Evolutionary conservation across 345 rosid genomes (phyloP).

Genomic region (Pelargonium nanum): DNA sequence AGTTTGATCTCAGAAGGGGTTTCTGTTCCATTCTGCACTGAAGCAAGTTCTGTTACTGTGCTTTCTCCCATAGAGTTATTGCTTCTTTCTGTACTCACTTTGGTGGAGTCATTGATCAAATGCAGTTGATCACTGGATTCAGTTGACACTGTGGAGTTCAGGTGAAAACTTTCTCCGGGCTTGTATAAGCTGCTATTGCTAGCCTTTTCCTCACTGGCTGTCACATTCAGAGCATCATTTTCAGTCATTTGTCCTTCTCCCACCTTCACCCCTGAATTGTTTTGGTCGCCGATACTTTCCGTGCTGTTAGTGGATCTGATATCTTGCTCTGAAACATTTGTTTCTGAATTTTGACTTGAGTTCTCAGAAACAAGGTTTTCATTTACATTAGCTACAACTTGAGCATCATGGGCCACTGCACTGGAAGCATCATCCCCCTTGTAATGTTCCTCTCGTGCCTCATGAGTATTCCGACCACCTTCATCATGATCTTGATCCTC

Average conservation of each 20-base stretch:
- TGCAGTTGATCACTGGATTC: constrained; percentile 9
- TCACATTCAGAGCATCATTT: constrained; percentile 11
- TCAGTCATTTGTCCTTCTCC: constrained; percentile 19
- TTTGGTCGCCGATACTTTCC: constrained; percentile 18
- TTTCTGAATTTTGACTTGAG: constrained; percentile 22
- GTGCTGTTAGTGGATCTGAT: constrained; percentile 13
- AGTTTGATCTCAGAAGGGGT: constrained; percentile 8
- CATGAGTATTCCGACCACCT: constrained; percentile 28
- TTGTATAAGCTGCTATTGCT: neutral
- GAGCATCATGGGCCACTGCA: constrained; percentile 80
- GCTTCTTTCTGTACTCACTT: constrained; percentile 21
- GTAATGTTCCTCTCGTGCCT: constrained; percentile 78
- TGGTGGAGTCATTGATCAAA: constrained; percentile 17
- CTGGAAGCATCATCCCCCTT: constrained; percentile 95
- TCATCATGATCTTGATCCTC: constrained; percentile 4
- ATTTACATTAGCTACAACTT: constrained; percentile 22
- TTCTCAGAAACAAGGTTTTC: constrained; percentile 28
- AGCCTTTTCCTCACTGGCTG: constrained; percentile 25
- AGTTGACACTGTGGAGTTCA: constrained; percentile 2
- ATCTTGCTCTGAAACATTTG: constrained; percentile 14
- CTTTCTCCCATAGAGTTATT: constrained; percentile 14
- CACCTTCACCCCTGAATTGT: constrained; percentile 19
- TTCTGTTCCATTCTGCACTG: constrained; percentile 28
- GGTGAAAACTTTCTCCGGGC: constrained; percentile 7
- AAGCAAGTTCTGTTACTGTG: constrained; percentile 16